Evolutionary conservation across 257 asterid species (phyloP).

Genomic region (Misopates orontium): DNA sequence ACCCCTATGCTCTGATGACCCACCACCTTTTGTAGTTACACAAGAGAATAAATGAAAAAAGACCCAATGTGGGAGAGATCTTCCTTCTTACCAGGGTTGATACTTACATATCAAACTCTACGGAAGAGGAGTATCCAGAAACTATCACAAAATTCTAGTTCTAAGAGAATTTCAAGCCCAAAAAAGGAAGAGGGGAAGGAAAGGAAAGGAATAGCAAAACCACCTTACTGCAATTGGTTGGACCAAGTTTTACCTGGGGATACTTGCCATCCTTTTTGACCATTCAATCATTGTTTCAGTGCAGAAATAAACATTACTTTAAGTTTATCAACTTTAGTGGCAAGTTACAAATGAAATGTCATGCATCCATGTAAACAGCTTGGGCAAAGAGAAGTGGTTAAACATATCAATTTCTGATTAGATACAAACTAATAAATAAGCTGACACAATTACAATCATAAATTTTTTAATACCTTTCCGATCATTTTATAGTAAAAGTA

Average conservation of each 20-base stretch:
- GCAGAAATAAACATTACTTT: slow-evolving; percentile 19
- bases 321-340: slow-evolving; percentile 21
- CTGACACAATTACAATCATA: too few relatives aligned
- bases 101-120: slow-evolving; percentile 49
- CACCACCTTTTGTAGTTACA: slow-evolving; percentile 46
- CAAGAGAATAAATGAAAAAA: too few relatives aligned
- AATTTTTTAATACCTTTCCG: too few relatives aligned
- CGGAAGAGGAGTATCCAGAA: slow-evolving; percentile 43
- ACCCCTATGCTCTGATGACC: slow-evolving; percentile 64
- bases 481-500: too few relatives aligned
- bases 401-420: too few relatives aligned
- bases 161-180: slow-evolving; percentile 41
- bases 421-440: too few relatives aligned
- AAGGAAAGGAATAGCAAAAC: slow-evolving; percentile 34
- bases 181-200: slow-evolving; percentile 27
- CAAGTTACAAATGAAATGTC: slow-evolving; percentile 16
- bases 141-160: slow-evolving; percentile 48
- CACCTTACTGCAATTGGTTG: slow-evolving; percentile 37
- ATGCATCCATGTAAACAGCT: slow-evolving; percentile 17
- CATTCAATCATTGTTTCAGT: slow-evolving; percentile 33
- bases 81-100: slow-evolving; percentile 48
- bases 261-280: slow-evolving; percentile 30
- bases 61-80: slow-evolving; percentile 16
- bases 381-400: neutral
- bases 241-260: slow-evolving; percentile 48